Evolutionary conservation across 768 basidiomycete species (phyloP), one percentile per base, ranked within the genome.

Genomic region (Pisolithus tinctorius): DNA sequence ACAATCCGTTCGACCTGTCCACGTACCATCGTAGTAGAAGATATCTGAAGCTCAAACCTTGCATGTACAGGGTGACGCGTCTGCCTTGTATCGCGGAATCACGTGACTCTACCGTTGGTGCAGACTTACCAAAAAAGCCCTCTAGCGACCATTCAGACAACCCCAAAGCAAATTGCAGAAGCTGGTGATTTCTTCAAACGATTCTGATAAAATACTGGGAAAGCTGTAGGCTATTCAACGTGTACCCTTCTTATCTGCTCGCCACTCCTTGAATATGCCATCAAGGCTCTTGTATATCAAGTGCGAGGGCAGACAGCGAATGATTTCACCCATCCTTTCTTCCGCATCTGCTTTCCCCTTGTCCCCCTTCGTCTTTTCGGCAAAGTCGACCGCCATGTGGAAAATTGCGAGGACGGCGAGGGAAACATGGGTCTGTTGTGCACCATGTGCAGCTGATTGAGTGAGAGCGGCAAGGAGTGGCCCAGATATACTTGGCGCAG

Each of bases 251-350:
- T 88, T 90, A 59, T 88, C 86, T 49, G 83, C 82, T 62, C 83
- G 75, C 88, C 88, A 91, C 64, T 95, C 93, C 64, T 89, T 90
- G 72, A 93, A 97, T 60, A 97, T 88, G 29, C 89, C 88, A 69
- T 99, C 96, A 65, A 97, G 67, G 62, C 88, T 90, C 71, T 90
- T 90, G 71, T 90, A 88, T 54, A 94, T 78, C 58, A 95, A 72
- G 64, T 91, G 86, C 29, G 84, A 83, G 30, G 96, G 95, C 55
- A 99, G 64, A 63, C 83, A 86, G 61, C 91, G 77, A 54, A 99
- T 86, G 58, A 99, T 90, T 70, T 97, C 93, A 16, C 88, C 86
- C 31, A 92, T 75, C 52, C 80, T 78, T 57, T 81, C 81, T 65
- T 92, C 86, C 1, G 84, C 83, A 65, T 90, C 86, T 6, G 54